These are phyloP conservation scores for Rhynchospora breviuscula DNA, from an alignment of 176 grass and related monocot genomes.

Conservation along the genomic window DNA sequence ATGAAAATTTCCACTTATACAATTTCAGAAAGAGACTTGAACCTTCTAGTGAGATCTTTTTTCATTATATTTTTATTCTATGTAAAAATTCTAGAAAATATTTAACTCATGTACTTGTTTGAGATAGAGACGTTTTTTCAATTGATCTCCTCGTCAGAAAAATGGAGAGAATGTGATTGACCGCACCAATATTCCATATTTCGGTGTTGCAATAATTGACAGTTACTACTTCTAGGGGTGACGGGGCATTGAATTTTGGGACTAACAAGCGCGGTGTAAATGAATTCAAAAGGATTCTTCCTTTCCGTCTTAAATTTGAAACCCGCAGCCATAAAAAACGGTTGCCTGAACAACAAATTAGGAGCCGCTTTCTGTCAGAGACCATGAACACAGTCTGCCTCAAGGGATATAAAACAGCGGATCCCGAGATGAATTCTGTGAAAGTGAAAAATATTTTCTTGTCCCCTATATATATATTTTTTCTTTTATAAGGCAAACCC, in stretches of 20 bases:
- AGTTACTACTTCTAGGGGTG: not conserved
- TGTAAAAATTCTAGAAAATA: not conserved
- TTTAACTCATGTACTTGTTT: not conserved
- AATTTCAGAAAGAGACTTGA: not conserved
- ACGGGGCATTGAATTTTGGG: not conserved
- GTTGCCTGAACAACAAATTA: not conserved
- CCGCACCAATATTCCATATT: not conserved
- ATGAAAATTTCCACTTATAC: no score
- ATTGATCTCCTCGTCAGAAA: not conserved
- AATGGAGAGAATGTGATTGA: not conserved
- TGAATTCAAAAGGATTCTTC: not conserved
- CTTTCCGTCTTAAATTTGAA: not conserved
- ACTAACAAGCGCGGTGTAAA: not conserved
- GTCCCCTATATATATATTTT: no score
- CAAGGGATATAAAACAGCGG: not conserved
- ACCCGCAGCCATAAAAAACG: not conserved
- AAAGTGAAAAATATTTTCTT: not conserved
- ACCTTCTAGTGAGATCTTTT: not conserved
- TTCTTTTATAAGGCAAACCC: no score
- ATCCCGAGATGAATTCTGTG: not conserved
- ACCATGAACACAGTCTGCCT: not conserved
- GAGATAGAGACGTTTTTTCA: not conserved
- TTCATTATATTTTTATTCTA: not conserved
- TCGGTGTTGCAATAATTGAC: not conserved
- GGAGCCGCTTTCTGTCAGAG: not conserved